Conservation (phyloP, 208 protist species). For the Porcisia deanei region DNA sequence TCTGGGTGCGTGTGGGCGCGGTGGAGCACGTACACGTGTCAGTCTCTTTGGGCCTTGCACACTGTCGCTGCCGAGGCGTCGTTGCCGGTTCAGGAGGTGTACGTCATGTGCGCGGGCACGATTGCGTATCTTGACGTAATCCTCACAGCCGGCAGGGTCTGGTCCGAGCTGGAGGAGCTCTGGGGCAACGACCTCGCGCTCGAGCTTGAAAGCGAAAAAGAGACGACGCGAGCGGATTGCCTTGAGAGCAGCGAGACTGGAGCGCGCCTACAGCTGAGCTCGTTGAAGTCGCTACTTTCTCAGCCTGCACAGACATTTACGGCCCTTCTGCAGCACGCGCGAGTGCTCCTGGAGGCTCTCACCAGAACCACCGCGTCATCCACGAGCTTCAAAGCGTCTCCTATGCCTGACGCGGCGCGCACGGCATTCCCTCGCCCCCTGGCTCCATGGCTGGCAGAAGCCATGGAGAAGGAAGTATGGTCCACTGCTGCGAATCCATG, state of each 20-base stretch:
- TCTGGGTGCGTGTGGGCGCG: conserved; percentile 1
- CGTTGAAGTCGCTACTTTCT: conserved; percentile 16
- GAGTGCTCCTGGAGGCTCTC: conserved; percentile 24
- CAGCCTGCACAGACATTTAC: conserved; percentile 28
- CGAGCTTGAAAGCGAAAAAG: background rate
- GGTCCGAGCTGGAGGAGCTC: conserved; percentile 29
- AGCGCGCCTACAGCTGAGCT: background rate
- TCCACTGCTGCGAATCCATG: background rate
- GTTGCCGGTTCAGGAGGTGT: conserved; percentile 48
- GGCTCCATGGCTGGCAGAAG: conserved; percentile 20
- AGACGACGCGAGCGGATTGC: background rate
- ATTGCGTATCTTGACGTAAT: conserved; percentile 56
- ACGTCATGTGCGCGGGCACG: conserved; percentile 48
- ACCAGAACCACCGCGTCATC: background rate
- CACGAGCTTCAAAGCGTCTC: background rate
- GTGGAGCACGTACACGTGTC: conserved; percentile 29
- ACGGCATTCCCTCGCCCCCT: conserved; percentile 11
- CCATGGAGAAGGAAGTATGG: conserved; percentile 24
- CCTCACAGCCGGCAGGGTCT: conserved; percentile 22
- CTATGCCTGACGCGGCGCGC: background rate
- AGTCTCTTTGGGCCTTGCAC: conserved; percentile 30
- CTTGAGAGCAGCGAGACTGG: background rate
- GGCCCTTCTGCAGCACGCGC: conserved; percentile 22
- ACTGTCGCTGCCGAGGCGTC: conserved; percentile 36
- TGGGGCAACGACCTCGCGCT: conserved; percentile 7